These are phyloP conservation scores for Eimeria acervulina DNA, from an alignment of 169 alveolate species.

Conservation along the genomic window DNA sequence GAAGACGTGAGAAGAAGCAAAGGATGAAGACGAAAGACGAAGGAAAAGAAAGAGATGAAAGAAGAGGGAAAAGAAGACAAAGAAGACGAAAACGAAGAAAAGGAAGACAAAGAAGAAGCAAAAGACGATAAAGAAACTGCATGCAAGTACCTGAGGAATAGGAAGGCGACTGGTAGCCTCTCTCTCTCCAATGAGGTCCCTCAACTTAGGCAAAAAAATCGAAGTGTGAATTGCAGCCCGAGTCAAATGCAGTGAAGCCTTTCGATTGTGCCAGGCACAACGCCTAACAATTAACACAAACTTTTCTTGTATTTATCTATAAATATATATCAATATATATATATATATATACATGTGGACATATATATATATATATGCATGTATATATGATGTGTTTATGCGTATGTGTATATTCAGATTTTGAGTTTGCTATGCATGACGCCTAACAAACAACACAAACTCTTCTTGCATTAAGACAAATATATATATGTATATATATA, in stretches of 20 bases:
- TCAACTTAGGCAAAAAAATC: slow-evolving; percentile 32
- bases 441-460: too few relatives aligned
- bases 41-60: background rate
- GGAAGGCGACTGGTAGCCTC: background rate
- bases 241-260: slow-evolving; percentile 69
- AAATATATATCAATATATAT: background rate
- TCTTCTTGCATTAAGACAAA: too few relatives aligned
- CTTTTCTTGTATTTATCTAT: background rate
- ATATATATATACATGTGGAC: background rate
- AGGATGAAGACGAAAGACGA: too few relatives aligned
- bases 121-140: background rate
- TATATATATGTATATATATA: background rate
- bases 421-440: too few relatives aligned
- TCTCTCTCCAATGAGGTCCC: slow-evolving; percentile 72
- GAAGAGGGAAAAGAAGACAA: background rate
- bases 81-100: background rate
- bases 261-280: slow-evolving; percentile 63
- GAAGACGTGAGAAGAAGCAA: too few relatives aligned
- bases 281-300: slow-evolving; percentile 21
- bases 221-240: background rate
- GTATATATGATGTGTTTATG: too few relatives aligned
- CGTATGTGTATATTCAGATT: too few relatives aligned
- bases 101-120: background rate
- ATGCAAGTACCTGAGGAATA: slow-evolving; percentile 14
- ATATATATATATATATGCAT: background rate